Percentiles rank a stretch among this genome's conserved stretches.
These are phyloP conservation scores for Lablab purpureus DNA, from an alignment of 306 rosid species.

Conservation along the genomic window DNA sequence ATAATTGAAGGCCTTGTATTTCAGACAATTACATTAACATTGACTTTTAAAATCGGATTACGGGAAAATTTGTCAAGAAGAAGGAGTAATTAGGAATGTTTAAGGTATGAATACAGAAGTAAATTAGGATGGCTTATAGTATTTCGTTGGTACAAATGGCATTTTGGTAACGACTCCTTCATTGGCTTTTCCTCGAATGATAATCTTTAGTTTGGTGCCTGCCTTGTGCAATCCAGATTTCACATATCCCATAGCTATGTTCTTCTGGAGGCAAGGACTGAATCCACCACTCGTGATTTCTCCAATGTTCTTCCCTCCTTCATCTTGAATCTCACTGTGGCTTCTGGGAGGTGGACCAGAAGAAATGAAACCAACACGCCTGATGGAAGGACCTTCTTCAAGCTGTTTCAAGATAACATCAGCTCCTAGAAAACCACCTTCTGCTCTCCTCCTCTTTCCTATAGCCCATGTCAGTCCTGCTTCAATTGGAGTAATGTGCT, in stretches of 20 bases:
- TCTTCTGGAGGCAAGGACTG: conserved; percentile 97
- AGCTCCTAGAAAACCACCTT: conserved; percentile 97
- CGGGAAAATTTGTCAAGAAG: conserved; percentile 44
- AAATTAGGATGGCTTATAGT: conserved; percentile 86
- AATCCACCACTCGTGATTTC: conserved; percentile 99
- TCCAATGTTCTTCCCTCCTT: conserved; percentile 81
- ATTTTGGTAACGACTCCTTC: conserved; percentile 94
- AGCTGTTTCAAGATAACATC: conserved; percentile 88
- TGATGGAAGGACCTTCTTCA: conserved; percentile 72
- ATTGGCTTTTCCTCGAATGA: conserved; percentile 83
- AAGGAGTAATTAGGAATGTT: conserved; percentile 34
- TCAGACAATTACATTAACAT: conserved; percentile 49
- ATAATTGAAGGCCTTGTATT: conserved; percentile 35
- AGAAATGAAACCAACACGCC: conserved; percentile 94
- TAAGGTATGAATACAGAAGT: conserved; percentile 28
- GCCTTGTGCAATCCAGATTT: conserved; percentile 96
- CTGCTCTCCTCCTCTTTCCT: conserved; percentile 95
- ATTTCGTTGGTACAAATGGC: conserved; percentile 96
- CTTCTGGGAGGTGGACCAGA: conserved; percentile 96
- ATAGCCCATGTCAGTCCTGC: conserved; percentile 99
- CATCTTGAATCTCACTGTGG: conserved; percentile 94
- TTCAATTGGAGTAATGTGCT: conserved; percentile 88
- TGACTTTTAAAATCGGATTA: conserved; percentile 47
- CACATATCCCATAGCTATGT: conserved; percentile 96
- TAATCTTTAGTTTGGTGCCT: conserved; percentile 90